A percentile compares a stretch with the other conserved stretches of the same genome.
Evolutionary conservation across 2,329 filamentous ascomycete species (phyloP).

Genomic region (Claviceps capensis): DNA sequence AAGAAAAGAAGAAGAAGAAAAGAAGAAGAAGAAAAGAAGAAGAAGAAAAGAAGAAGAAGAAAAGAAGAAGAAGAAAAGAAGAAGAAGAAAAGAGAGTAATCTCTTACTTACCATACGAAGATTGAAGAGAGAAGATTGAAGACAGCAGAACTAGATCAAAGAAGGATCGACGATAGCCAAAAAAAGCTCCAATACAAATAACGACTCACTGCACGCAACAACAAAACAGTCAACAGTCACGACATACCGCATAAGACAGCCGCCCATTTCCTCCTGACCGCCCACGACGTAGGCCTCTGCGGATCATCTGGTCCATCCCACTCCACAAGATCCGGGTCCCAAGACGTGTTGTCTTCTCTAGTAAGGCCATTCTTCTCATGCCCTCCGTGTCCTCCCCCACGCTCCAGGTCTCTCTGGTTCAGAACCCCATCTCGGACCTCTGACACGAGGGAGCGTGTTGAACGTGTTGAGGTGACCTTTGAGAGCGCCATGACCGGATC

Average conservation of each 20-base stretch:
- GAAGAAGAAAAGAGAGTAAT: no score
- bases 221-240: no score
- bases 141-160: no score
- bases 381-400: neutral
- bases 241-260: neutral
- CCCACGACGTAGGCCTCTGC: neutral
- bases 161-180: no score
- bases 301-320: neutral
- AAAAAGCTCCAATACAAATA: no score
- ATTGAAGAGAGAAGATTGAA: no score
- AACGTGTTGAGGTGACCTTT: neutral
- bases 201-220: no score
- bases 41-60: neutral
- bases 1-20: neutral
- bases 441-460: neutral
- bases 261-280: neutral
- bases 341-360: neutral
- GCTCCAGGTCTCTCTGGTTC: neutral
- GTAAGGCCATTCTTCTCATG: neutral
- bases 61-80: no score
- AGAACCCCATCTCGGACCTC: neutral
- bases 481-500: neutral
- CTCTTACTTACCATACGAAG: no score
- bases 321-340: neutral
- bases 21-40: neutral